Evolutionary conservation across 768 basidiomycete species (phyloP).

Genomic region (Infundibulicybe gibba): DNA sequence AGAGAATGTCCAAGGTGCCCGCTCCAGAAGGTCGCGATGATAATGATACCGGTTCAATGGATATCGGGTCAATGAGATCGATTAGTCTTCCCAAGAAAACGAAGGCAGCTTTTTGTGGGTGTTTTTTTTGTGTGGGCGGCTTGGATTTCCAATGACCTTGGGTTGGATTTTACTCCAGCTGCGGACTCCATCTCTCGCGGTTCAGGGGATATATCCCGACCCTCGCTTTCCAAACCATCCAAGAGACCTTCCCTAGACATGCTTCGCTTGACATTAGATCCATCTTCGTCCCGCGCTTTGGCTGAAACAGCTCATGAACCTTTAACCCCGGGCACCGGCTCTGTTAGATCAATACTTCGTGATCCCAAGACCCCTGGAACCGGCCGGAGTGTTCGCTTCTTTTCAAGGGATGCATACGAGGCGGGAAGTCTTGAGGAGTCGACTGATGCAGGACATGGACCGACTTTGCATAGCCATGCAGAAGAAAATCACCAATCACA

Average conservation of each 20-base stretch:
- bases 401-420: constrained; percentile 65
- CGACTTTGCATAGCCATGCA: constrained; percentile 14
- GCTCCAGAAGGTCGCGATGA: constrained; percentile 22
- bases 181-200: constrained; percentile 14
- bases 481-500: constrained; percentile 17
- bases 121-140: too few species aligned
- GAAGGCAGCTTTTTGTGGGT: constrained; percentile 21
- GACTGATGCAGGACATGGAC: constrained; percentile 32
- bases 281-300: not conserved
- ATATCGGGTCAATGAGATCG: constrained; percentile 30
- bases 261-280: constrained; percentile 15
- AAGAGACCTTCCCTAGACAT: constrained; percentile 26
- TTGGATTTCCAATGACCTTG: too few species aligned
- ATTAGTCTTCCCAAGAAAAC: constrained; percentile 49
- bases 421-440: constrained; percentile 65
- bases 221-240: constrained; percentile 9
- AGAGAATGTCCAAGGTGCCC: constrained; percentile 42
- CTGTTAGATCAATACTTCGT: constrained; percentile 70
- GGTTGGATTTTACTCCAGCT: too few species aligned
- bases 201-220: constrained; percentile 10
- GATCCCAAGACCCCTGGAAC: constrained; percentile 70
- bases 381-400: constrained; percentile 78
- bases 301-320: constrained; percentile 10
- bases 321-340: constrained; percentile 37
- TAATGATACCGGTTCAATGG: constrained; percentile 31